Conservation (phyloP, 805 yeast genomes). For the Kazachstania africana region DNA sequence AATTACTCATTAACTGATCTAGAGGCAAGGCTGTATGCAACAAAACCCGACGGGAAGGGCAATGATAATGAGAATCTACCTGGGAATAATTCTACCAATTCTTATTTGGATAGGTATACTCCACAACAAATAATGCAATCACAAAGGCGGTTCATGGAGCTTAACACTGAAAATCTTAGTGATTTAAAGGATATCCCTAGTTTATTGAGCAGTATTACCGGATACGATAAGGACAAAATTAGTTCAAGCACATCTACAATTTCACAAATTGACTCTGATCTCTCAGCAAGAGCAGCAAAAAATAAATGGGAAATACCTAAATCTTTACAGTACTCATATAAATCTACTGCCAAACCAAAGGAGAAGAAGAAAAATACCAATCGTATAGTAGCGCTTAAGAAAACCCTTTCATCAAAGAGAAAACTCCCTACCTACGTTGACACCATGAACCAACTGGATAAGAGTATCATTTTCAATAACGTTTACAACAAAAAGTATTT, state of each 20-base stretch:
- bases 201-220: conserved; percentile 21
- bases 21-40: conserved; percentile 21
- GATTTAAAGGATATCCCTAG: conserved; percentile 22
- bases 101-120: conserved; percentile 14
- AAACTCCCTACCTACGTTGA: conserved; percentile 23
- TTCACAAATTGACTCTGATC: conserved; percentile 3
- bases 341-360: conserved; percentile 25
- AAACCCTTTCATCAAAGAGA: conserved; percentile 21
- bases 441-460: conserved; percentile 20
- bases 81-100: conserved; percentile 7
- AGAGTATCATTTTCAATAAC: conserved; percentile 21
- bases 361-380: conserved; percentile 24
- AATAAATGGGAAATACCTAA: conserved; percentile 24
- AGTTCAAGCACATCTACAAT: conserved; percentile 12
- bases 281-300: conserved; percentile 10
- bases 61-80: conserved; percentile 3
- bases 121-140: conserved; percentile 23
- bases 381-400: conserved; percentile 22
- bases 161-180: conserved; percentile 21
- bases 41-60: conserved; percentile 3
- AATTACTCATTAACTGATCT: conserved; percentile 27
- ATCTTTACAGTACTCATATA: conserved; percentile 18
- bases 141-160: conserved; percentile 23
- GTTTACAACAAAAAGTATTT: conserved; percentile 24
- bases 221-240: conserved; percentile 21